Base-by-base conservation (phyloP, 1,284 basidiomycete genomes). In the Taiwanofungus camphoratus region DNA sequence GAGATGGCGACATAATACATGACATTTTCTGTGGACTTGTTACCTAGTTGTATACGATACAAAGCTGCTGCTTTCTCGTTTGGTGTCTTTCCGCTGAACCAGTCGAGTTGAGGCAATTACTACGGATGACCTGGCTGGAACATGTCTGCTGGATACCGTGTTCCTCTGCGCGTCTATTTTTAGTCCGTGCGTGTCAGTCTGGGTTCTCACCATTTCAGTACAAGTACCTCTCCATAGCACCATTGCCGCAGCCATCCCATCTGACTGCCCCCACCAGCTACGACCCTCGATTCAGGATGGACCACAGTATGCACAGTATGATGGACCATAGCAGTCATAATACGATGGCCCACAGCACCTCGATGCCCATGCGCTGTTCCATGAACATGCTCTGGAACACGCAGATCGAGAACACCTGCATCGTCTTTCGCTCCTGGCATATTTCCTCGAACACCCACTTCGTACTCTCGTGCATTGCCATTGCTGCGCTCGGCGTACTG, bases 371-470 rank as follows among this genome's bases (percentile, higher is more conserved):
- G 23, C 41, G 35, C 15, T 55, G 53, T 45, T 49, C 50, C 41
- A 55, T 53, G 50, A 51, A 49, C 44, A 46, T 53, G 49, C 49
- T 54, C 35, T 48, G 79, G 84, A 88, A 88, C 63, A 84, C 81
- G 34, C 76, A 87, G 45, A 76, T 85, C 55, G 62, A 76, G 55
- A 70, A 87, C 62, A 87, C 84, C 33, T 87, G 84, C 64, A 68
- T 87, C 61, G 78, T 87, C 62, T 87, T 88, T 65, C 65, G 58
- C 15, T 69, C 71, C 47, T 87, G 86, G 86, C 85, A 87, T 64
- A 76, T 89, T 52, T 65, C 58, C 50, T 74, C 78, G n/a, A 66
- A 60, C 42, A 47, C 65, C 44, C 59, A 65, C 24, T 86, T 89
- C 58, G 53, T 79, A 45, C 51, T 82, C 48, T 87, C 83, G 18